Percentiles rank a stretch among this genome's conserved stretches.
phyloP scores from a whole-genome alignment of 108 stramenopile genomes.

The Fragilariopsis cylindrus region DNA sequence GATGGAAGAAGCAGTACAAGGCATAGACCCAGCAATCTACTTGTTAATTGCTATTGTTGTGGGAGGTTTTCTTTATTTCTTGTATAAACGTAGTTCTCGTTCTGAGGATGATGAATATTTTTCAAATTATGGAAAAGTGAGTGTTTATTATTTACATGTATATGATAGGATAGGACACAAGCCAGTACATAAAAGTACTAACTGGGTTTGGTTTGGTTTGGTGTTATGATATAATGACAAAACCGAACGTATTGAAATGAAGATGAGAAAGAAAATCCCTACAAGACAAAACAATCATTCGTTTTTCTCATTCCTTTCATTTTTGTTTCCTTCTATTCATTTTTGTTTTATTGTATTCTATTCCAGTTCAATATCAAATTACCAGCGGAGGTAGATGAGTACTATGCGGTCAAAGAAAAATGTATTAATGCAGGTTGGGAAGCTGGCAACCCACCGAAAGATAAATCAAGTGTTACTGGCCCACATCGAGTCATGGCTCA shows the following conservation, averaged over 20 bases:
- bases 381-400: slow-evolving; percentile 87
- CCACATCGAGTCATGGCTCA: slow-evolving; percentile 79
- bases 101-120: slow-evolving; percentile 70
- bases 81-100: slow-evolving; percentile 51
- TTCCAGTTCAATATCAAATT: slow-evolving; percentile 84
- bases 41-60: slow-evolving; percentile 58
- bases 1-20: slow-evolving; percentile 29
- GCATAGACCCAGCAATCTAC: slow-evolving; percentile 81
- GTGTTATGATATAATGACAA: background rate
- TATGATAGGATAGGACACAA: background rate
- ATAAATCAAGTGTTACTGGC: slow-evolving; percentile 17
- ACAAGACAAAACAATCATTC: background rate
- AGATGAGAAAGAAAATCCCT: background rate
- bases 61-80: slow-evolving; percentile 47
- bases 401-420: slow-evolving; percentile 78
- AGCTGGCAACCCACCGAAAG: slow-evolving; percentile 46
- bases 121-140: slow-evolving; percentile 84
- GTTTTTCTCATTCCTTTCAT: background rate
- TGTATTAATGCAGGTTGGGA: slow-evolving; percentile 75
- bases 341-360: background rate
- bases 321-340: slow-evolving; percentile 1
- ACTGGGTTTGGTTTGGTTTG: background rate
- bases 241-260: background rate
- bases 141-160: slow-evolving; percentile 1
- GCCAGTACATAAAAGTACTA: background rate